Percentiles rank a stretch among this genome's conserved stretches.
phyloP scores from a whole-genome alignment of 139 green algal species.

The Closterium sp. region DNA sequence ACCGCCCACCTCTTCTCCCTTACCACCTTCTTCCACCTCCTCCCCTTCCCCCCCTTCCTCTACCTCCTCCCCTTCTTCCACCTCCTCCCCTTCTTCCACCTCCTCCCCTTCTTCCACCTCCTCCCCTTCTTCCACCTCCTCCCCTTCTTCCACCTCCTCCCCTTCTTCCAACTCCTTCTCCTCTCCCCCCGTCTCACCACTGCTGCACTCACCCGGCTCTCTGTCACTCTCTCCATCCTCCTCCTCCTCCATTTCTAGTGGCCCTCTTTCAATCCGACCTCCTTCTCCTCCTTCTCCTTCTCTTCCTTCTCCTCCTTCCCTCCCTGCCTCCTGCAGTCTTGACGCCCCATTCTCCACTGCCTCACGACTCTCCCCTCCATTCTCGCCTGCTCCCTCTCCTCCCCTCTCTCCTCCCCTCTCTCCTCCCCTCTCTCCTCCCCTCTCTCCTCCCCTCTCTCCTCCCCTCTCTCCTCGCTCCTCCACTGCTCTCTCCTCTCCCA shows the following conservation, averaged over 20 bases:
- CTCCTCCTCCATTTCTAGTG: too few species aligned
- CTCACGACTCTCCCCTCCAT: neutral
- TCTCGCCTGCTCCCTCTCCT: neutral
- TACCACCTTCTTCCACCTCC: neutral
- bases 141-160: slow-evolving; percentile 8
- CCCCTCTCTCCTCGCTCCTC: neutral
- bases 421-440: neutral
- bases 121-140: slow-evolving; percentile 15
- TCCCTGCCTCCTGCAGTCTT: too few species aligned
- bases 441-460: neutral
- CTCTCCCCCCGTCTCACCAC: too few species aligned
- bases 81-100: neutral
- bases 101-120: neutral
- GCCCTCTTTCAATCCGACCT: too few species aligned
- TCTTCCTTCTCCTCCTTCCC: too few species aligned
- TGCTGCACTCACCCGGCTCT: too few species aligned
- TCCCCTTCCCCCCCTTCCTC: slow-evolving; percentile 3
- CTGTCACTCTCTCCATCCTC: too few species aligned
- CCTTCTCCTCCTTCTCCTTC: too few species aligned
- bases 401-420: neutral
- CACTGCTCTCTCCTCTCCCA: neutral
- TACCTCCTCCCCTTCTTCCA: neutral
- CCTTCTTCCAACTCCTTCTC: neutral
- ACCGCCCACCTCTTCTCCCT: neutral
- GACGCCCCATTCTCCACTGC: neutral